A percentile compares a stretch with the other conserved stretches of the same genome.
phyloP scores from a whole-genome alignment of 1,284 basidiomycete genomes.

The Cryptococcus wingfieldii region DNA sequence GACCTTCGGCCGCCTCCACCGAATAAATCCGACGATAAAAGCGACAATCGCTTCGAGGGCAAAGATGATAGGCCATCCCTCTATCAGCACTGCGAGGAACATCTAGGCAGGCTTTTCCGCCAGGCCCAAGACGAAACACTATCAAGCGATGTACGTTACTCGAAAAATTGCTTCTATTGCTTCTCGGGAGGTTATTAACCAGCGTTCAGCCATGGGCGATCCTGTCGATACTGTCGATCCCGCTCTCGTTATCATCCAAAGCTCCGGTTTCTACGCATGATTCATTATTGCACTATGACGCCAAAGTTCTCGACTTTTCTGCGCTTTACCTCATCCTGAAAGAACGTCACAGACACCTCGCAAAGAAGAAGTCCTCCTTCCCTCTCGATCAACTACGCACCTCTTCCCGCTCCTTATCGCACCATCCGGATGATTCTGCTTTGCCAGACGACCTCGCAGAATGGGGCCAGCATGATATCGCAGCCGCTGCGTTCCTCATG shows the following conservation, averaged over 20 bases:
- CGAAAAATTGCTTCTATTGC: too few relatives aligned
- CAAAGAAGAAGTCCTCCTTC: constrained; percentile 56
- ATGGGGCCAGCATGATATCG: constrained; percentile 64
- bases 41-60: too few relatives aligned
- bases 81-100: too few relatives aligned
- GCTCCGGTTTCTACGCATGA: background rate
- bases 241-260: background rate
- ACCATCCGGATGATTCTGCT: constrained; percentile 27
- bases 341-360: constrained; percentile 68
- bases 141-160: too few relatives aligned
- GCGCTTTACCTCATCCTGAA: constrained; percentile 85
- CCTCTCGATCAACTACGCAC: background rate
- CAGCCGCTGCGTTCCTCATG: constrained; percentile 88
- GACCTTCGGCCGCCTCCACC: background rate
- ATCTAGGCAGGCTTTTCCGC: background rate
- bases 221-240: background rate
- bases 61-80: too few relatives aligned
- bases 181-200: background rate
- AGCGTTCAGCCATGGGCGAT: too few relatives aligned
- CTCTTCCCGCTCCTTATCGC: background rate
- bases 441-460: constrained; percentile 26
- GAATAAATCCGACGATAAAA: too few relatives aligned
- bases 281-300: constrained; percentile 1
- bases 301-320: constrained; percentile 54
- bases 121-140: background rate